Conservation (phyloP, 306 rosid species). For the Medicago lupulina region DNA sequence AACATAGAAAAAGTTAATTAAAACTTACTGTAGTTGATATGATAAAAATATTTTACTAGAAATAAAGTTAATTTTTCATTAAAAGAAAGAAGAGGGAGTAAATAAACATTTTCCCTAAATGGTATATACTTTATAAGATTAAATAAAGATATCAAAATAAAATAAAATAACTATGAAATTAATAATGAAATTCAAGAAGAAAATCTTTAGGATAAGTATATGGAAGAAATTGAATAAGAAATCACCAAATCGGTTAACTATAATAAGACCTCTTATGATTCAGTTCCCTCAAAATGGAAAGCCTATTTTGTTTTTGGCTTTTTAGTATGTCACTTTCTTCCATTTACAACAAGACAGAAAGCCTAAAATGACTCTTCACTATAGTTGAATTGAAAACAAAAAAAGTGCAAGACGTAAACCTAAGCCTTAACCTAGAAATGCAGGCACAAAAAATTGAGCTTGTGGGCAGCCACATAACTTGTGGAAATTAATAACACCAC, state of each 20-base stretch:
- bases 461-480: conserved; percentile 16
- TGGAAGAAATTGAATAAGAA: neutral
- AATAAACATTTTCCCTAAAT: no score
- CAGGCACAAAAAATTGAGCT: conserved; percentile 15
- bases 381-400: conserved; percentile 36
- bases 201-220: neutral
- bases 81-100: no score
- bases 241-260: conserved; percentile 2
- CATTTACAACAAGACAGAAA: conserved; percentile 40
- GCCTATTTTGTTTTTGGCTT: neutral
- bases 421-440: conserved; percentile 22
- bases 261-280: neutral
- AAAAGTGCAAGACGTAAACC: conserved; percentile 34
- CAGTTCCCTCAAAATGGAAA: conserved; percentile 14
- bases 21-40: no score
- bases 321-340: conserved; percentile 1
- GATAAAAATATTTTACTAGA: no score
- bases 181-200: neutral
- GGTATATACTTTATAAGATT: no score
- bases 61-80: no score
- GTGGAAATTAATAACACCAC: conserved; percentile 17
- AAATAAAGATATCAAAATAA: no score
- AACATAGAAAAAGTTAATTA: no score
- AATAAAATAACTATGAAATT: neutral
- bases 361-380: conserved; percentile 5